Conservation (phyloP, 2,329 filamentous ascomycete genomes). For the Fusarium buxicola region DNA sequence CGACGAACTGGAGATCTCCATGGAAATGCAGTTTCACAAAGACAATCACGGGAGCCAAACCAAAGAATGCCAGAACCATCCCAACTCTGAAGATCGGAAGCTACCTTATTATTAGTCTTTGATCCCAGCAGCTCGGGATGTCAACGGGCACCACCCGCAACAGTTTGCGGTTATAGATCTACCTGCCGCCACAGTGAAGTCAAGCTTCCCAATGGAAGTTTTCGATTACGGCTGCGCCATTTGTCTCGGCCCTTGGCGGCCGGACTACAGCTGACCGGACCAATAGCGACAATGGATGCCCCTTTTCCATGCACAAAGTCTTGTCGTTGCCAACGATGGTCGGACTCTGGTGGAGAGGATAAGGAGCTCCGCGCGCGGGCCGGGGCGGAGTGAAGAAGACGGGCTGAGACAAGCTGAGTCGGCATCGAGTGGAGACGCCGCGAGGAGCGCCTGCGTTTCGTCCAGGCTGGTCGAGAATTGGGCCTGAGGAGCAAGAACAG, state of each 20-base stretch:
- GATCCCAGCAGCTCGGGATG: neutral
- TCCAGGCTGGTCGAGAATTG: constrained; percentile 13
- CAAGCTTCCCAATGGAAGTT: constrained; percentile 16
- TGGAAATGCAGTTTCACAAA: constrained; percentile 17
- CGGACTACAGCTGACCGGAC: constrained; percentile 18
- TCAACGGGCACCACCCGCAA: neutral
- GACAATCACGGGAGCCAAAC: constrained; percentile 2
- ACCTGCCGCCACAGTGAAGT: constrained; percentile 28
- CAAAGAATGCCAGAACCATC: no score
- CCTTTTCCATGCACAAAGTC: neutral
- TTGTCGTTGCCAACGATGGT: constrained; percentile 12
- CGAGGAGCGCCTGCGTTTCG: constrained; percentile 18
- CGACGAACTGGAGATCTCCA: constrained; percentile 2
- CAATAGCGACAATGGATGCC: constrained; percentile 7
- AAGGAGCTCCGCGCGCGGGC: constrained; percentile 15
- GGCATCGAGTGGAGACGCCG: constrained; percentile 35
- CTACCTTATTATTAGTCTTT: no score
- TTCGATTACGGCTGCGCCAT: constrained; percentile 23
- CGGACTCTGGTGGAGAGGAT: constrained; percentile 18
- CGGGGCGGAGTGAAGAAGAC: constrained; percentile 2
- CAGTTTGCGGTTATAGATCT: constrained; percentile 2
- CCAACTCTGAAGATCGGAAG: no score
- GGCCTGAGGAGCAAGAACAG: constrained; percentile 9
- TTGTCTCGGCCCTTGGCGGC: constrained; percentile 26
- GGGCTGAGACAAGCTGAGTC: constrained; percentile 36